phyloP scores from a whole-genome alignment of 2,329 filamentous ascomycete genomes.

The Fusarium luffae region DNA sequence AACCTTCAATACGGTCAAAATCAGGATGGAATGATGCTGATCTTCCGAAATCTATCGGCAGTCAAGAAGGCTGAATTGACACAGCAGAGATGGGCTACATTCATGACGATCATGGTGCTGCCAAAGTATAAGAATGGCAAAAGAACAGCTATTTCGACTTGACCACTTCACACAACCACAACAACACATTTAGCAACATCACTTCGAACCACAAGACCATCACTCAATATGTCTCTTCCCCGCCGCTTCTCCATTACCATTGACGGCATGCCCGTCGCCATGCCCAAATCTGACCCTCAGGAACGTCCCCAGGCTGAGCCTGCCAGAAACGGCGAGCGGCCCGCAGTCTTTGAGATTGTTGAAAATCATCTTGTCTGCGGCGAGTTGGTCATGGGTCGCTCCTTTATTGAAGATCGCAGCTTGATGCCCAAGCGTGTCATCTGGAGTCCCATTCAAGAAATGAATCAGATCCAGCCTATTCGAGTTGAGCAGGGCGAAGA shows the following conservation, averaged over 20 bases:
- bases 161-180: background rate
- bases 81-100: background rate
- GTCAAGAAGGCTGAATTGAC: rapidly evolving
- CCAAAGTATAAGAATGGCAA: background rate
- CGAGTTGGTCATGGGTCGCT: background rate
- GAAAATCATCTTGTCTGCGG: background rate
- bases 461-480: background rate
- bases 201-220: background rate
- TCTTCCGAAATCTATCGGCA: background rate
- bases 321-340: rapidly evolving
- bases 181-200: background rate
- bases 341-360: background rate
- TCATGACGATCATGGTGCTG: too few species aligned
- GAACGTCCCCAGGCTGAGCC: background rate
- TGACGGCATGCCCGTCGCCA: background rate
- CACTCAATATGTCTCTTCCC: background rate
- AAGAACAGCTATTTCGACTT: rapidly evolving
- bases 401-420: background rate
- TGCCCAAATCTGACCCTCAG: rapidly evolving
- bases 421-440: conserved; percentile 13
- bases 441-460: background rate
- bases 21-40: rapidly evolving
- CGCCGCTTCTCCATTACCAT: background rate
- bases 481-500: background rate
- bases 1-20: background rate